Percentiles rank a stretch among this genome's conserved stretches.
Conservation (phyloP, 2,329 filamentous ascomycete genomes). For the Aspergillus nomiae region DNA sequence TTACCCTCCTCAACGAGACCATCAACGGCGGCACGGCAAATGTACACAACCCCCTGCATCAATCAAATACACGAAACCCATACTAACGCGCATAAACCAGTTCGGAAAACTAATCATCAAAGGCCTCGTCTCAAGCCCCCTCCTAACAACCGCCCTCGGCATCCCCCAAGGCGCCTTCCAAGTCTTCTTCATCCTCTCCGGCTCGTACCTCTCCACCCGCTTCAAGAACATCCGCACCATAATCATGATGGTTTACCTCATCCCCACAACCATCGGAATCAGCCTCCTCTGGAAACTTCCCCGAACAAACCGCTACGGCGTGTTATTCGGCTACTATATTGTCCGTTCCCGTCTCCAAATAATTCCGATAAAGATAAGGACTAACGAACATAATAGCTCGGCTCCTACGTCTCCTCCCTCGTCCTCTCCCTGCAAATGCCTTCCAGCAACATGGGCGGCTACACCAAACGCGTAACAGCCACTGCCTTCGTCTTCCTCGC, state of each 20-base stretch:
- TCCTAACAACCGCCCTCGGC: slow-evolving; percentile 54
- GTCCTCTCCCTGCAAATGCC: slow-evolving; percentile 53
- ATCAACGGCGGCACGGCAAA: slow-evolving; percentile 57
- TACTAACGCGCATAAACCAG: neutral
- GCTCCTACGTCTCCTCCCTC: slow-evolving; percentile 52
- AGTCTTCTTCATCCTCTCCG: slow-evolving; percentile 53
- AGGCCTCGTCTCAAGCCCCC: slow-evolving; percentile 47
- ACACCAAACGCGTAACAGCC: slow-evolving; percentile 53
- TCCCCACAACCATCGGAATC: slow-evolving; percentile 55
- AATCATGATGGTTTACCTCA: slow-evolving; percentile 55
- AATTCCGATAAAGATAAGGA: neutral
- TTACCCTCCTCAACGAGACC: slow-evolving; percentile 54
- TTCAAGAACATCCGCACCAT: slow-evolving; percentile 54
- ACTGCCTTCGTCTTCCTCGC: slow-evolving; percentile 50
- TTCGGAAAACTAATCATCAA: slow-evolving; percentile 59
- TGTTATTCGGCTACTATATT: slow-evolving; percentile 57
- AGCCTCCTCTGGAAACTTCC: slow-evolving; percentile 55
- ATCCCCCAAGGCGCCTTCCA: slow-evolving; percentile 60
- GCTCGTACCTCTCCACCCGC: slow-evolving; percentile 55
- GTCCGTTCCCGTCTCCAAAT: neutral
- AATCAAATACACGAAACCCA: neutral
- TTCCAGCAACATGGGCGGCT: slow-evolving; percentile 48
- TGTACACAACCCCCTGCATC: neutral
- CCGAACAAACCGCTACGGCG: slow-evolving; percentile 46
- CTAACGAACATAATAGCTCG: slow-evolving; percentile 26